Conservation (phyloP, 2,329 filamentous ascomycete species). For the Aspergillus clavatus region DNA sequence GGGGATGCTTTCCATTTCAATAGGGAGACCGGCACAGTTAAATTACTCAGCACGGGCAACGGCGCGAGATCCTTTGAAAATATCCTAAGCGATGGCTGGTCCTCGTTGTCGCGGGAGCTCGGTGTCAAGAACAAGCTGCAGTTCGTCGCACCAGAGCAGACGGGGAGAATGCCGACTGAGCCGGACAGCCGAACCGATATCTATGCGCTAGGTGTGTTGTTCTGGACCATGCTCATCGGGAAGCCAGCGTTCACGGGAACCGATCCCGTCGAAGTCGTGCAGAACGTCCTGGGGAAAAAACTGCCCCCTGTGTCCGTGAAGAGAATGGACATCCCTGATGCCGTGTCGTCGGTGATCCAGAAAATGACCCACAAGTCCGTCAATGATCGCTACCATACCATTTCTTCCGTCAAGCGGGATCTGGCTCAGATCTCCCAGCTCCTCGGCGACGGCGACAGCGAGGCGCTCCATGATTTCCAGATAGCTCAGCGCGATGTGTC, state of each 20-base stretch:
- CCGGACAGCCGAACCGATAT: conserved; percentile 91
- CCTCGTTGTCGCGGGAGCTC: conserved; percentile 71
- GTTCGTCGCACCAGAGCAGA: conserved; percentile 92
- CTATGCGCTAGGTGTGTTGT: conserved; percentile 82
- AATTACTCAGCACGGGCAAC: conserved; percentile 78
- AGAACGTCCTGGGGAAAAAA: conserved; percentile 75
- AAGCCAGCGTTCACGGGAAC: conserved; percentile 74
- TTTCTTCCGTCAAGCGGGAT: conserved; percentile 79
- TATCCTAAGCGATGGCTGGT: conserved; percentile 84
- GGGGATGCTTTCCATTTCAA: conserved; percentile 90
- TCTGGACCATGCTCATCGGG: conserved; percentile 80
- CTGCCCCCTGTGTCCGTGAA: conserved; percentile 72
- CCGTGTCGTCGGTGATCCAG: conserved; percentile 75
- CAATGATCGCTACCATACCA: conserved; percentile 81
- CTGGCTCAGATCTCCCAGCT: conserved; percentile 68
- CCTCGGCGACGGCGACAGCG: conserved; percentile 67
- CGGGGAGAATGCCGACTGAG: conserved; percentile 84
- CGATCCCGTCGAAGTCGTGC: conserved; percentile 82
- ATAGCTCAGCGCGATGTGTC: conserved; percentile 83
- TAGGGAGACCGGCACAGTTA: conserved; percentile 63
- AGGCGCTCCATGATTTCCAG: conserved; percentile 66
- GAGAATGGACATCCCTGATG: conserved; percentile 78
- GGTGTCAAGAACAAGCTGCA: conserved; percentile 85
- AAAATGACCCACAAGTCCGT: conserved; percentile 90
- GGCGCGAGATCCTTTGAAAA: conserved; percentile 86